Evolutionary conservation across 352 stramenopile species (phyloP), one percentile per base, ranked within the genome.

Genomic region (Thalassiosira hispida): DNA sequence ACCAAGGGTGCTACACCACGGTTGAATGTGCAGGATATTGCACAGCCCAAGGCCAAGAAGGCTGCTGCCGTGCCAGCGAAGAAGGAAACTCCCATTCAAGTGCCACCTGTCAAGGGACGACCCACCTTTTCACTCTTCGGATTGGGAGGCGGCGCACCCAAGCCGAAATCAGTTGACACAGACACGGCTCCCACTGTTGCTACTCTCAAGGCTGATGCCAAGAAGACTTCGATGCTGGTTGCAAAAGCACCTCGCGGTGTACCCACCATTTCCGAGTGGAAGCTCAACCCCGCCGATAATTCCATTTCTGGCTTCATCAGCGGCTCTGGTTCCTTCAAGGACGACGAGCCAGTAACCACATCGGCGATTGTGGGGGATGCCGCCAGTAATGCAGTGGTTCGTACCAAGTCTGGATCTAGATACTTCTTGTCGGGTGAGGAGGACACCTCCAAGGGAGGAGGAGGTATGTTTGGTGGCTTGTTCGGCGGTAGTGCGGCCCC

Each of bases 251-350:
- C 88, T 7, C 57, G 63, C 29, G 85, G 85, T 40, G 83, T 92
- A 12, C 87, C 89, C 25, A 89, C 81, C 0, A 89, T 94, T 42
- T 83, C 73, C 14, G 82, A 73, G 14, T 94, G 86, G 86, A 90
- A 76, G 38, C 31, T 81, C 12, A 81, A 85, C 47, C 20, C 52
- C 27, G 25, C 33, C 14, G 87, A 94, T 74, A 87, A 84, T 81
- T 81, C 57, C 2, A 85, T 89, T 16, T 70, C 67, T 42, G 82
- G 82, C 23, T 79, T 76, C 18, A 81, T 88, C 27, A 74, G 53
- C 22, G 77, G 77, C 16, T 79, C 81, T 20, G 67, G 40, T 55
- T 20, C 68, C 27, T 86, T 86, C 59, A 73, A 72, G 25, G 63
- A 84, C 31, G 68, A 64, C 16, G 74, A 83, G 23, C 56, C 73